phyloP scores from a whole-genome alignment of 768 basidiomycete species.

The Serendipita indica region DNA sequence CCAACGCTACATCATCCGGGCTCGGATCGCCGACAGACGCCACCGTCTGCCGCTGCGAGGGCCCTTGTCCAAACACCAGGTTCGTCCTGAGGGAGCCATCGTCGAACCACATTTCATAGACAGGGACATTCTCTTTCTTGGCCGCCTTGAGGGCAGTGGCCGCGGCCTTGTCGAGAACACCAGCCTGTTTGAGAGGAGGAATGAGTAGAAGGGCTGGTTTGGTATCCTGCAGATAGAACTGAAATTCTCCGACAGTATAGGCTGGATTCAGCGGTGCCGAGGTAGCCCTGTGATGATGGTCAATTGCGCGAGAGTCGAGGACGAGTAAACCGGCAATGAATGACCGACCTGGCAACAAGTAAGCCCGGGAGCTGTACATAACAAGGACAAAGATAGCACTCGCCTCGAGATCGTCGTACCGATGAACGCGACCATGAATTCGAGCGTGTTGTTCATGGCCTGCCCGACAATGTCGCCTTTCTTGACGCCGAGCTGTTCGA shows the following conservation, averaged over 20 bases:
- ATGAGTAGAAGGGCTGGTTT: conserved; percentile 17
- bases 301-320: background rate
- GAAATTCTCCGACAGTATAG: conserved; percentile 16
- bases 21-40: conserved; percentile 14
- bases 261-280: conserved; percentile 18
- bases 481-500: conserved; percentile 15
- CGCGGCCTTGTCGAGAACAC: background rate
- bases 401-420: conserved; percentile 17
- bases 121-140: conserved; percentile 2
- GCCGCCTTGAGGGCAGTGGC: background rate
- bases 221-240: conserved; percentile 18
- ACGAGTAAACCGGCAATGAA: background rate
- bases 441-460: conserved; percentile 15
- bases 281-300: conserved; percentile 17
- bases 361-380: background rate
- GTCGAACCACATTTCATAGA: background rate
- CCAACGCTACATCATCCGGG: conserved; percentile 34
- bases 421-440: conserved; percentile 18
- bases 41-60: background rate
- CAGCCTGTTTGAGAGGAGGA: conserved; percentile 9
- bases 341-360: background rate
- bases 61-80: background rate
- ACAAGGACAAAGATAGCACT: background rate
- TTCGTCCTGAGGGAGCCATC: background rate
- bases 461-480: conserved; percentile 16